phyloP scores from a whole-genome alignment of 75 land plant genomes.

The Picea glauca region DNA sequence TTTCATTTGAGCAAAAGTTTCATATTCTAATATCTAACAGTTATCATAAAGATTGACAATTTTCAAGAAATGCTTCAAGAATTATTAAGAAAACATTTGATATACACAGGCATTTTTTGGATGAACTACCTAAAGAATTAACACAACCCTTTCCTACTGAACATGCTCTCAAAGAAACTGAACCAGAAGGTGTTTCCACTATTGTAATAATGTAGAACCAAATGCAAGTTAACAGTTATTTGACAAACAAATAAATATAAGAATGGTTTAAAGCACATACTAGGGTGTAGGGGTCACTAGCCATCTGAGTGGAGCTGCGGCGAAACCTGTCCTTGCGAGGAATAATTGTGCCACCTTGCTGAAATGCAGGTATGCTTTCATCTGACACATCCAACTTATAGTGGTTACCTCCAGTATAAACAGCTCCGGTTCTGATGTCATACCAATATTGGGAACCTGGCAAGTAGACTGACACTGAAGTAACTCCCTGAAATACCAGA shows the following conservation, averaged over 20 bases:
- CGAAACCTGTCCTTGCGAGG: conserved; percentile 89
- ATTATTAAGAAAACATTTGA: neutral
- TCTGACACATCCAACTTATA: conserved; percentile 70
- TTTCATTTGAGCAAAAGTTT: too few species aligned
- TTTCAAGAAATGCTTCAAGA: too few species aligned
- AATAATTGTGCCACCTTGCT: conserved; percentile 88
- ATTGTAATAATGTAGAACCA: neutral
- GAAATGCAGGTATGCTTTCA: conserved; percentile 84
- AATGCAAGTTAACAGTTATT: neutral
- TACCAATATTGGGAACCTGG: conserved; percentile 86
- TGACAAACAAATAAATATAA: neutral
- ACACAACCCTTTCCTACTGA: neutral
- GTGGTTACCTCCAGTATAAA: conserved; percentile 63
- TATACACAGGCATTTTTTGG: neutral
- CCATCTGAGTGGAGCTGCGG: conserved; percentile 92
- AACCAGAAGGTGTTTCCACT: neutral
- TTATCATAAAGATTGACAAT: too few species aligned
- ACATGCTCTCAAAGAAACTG: neutral
- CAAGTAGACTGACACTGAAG: conserved; percentile 81
- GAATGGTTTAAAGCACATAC: conserved; percentile 30
- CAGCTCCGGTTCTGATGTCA: conserved; percentile 72
- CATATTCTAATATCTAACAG: too few species aligned
- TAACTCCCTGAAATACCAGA: conserved; percentile 48
- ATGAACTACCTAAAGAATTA: neutral
- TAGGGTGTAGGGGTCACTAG: conserved; percentile 92